Conservation (phyloP, 169 alveolate species). For the Plasmodium falciparum region DNA sequence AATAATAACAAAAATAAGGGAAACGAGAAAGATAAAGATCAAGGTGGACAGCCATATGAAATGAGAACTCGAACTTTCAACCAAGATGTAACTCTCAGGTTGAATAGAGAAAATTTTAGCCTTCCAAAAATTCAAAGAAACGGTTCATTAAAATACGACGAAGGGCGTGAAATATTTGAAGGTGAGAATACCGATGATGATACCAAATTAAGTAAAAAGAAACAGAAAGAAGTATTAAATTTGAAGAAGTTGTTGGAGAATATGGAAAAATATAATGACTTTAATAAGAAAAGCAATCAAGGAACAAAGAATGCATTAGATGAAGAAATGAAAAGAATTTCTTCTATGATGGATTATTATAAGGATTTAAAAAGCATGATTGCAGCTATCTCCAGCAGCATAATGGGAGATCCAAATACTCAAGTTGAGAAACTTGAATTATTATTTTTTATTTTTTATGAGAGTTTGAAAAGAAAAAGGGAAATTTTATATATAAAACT, state of each 20-base stretch:
- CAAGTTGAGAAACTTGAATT: constrained; percentile 36
- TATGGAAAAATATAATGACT: constrained; percentile 6
- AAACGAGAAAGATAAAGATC: background rate
- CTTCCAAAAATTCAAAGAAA: constrained; percentile 48
- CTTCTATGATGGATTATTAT: constrained; percentile 25
- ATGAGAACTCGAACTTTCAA: constrained; percentile 18
- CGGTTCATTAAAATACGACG: constrained; percentile 46
- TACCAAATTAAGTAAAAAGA: constrained; percentile 20
- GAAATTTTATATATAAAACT: background rate
- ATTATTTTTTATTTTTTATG: constrained; percentile 49
- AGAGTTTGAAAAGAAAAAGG: constrained; percentile 15
- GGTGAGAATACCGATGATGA: background rate
- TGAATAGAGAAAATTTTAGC: constrained; percentile 29
- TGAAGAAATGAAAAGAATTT: constrained; percentile 29
- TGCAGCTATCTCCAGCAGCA: constrained; percentile 36
- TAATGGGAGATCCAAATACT: constrained; percentile 29
- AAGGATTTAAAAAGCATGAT: constrained; percentile 31
- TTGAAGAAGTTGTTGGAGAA: constrained; percentile 38
- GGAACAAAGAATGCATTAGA: constrained; percentile 8
- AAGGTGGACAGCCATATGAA: background rate
- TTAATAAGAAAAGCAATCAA: background rate
- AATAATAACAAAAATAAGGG: background rate
- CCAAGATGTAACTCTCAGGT: constrained; percentile 10
- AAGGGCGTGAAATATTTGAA: constrained; percentile 12
- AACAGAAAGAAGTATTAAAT: constrained; percentile 20